phyloP scores from a whole-genome alignment of 148 eudicot species.

The Chenopodium berlandieri region DNA sequence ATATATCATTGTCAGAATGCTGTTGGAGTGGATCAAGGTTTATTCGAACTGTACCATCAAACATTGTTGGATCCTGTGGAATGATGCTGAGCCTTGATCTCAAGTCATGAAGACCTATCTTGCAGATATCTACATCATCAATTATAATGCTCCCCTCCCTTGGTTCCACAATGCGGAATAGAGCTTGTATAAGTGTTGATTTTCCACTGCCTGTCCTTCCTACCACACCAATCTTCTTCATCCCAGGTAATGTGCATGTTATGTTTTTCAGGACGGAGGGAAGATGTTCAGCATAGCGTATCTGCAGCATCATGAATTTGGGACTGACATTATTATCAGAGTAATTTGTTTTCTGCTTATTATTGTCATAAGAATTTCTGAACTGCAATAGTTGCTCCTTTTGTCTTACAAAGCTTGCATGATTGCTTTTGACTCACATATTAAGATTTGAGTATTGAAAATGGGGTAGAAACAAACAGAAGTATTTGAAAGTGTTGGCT shows the following conservation, averaged over 20 bases:
- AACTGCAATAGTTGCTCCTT: background rate
- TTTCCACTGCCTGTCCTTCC: slow-evolving; percentile 99
- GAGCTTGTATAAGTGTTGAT: slow-evolving; percentile 92
- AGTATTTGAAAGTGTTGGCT: background rate
- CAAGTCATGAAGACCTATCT: slow-evolving; percentile 87
- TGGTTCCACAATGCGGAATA: slow-evolving; percentile 86
- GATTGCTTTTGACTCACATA: background rate
- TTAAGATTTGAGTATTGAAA: background rate
- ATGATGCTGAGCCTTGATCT: slow-evolving; percentile 92
- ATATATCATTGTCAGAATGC: slow-evolving; percentile 67
- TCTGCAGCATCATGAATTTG: slow-evolving; percentile 43
- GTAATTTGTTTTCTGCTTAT: background rate
- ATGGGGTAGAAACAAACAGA: background rate
- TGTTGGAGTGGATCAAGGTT: slow-evolving; percentile 86
- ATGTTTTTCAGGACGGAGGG: slow-evolving; percentile 85
- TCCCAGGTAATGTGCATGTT: slow-evolving; percentile 89
- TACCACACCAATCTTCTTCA: slow-evolving; percentile 86
- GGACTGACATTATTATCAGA: background rate
- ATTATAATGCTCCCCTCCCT: slow-evolving; percentile 71
- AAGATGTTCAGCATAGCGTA: slow-evolving; percentile 91
- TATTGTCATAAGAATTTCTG: background rate
- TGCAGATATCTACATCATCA: slow-evolving; percentile 74
- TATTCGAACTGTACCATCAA: slow-evolving; percentile 90
- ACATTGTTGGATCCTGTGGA: slow-evolving; percentile 98
- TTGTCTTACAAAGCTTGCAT: background rate